phyloP scores from a whole-genome alignment of 2,329 filamentous ascomycete species.

The Westerdykella ornata region DNA sequence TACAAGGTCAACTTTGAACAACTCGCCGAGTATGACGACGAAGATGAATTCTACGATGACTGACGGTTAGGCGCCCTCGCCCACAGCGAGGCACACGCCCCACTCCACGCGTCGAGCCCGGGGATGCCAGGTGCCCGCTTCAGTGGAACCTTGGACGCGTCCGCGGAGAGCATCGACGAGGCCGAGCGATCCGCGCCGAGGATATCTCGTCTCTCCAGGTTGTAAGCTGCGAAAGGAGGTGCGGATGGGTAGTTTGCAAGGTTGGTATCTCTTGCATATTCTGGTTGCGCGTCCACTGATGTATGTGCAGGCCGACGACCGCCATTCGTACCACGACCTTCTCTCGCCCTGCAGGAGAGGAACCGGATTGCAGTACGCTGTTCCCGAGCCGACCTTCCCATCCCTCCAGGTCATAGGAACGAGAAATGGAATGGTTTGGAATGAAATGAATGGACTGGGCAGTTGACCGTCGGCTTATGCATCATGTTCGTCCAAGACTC shows the following conservation, averaged over 20 bases:
- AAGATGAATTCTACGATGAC: slow-evolving; percentile 89
- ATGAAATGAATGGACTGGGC: too few relatives aligned
- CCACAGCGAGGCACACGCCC: slow-evolving; percentile 75
- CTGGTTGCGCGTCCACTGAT: too few relatives aligned
- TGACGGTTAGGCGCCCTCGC: slow-evolving; percentile 87
- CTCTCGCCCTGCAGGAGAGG: slow-evolving; percentile 34
- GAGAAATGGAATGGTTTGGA: neutral
- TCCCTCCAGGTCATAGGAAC: slow-evolving; percentile 5
- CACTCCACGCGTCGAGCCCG: slow-evolving; percentile 48
- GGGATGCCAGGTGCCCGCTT: slow-evolving; percentile 48
- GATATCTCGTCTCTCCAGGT: slow-evolving; percentile 37
- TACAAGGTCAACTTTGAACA: slow-evolving; percentile 99
- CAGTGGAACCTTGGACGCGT: slow-evolving; percentile 30
- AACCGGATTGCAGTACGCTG: slow-evolving; percentile 12
- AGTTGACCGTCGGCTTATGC: slow-evolving; percentile 20
- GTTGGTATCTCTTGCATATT: slow-evolving; percentile 13
- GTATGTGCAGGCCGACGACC: slow-evolving; percentile 23
- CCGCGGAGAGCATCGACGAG: slow-evolving; percentile 14
- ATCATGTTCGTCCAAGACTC: slow-evolving; percentile 17
- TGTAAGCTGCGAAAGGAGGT: slow-evolving; percentile 33
- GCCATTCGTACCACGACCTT: slow-evolving; percentile 34
- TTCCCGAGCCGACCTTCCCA: too few relatives aligned
- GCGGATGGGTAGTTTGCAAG: slow-evolving; percentile 32
- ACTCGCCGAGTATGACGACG: slow-evolving; percentile 78
- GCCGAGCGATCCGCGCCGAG: slow-evolving; percentile 25